Base-by-base conservation (phyloP, 2,329 filamentous ascomycete genomes). In the Penicillium oxalicum region DNA sequence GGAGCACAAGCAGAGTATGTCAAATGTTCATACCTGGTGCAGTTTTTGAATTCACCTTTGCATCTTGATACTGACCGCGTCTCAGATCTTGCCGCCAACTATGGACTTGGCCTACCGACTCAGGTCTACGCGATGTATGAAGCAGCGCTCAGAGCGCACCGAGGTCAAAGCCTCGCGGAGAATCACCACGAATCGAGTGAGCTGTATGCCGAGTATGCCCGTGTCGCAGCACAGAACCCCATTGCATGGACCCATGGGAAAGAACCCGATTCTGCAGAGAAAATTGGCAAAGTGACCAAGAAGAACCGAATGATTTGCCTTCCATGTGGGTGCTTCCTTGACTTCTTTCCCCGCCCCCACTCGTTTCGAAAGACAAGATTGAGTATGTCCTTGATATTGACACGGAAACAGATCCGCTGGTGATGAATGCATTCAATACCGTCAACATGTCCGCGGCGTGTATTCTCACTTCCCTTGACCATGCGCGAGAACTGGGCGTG, bases 381-480 rank as follows among this genome's bases (percentile, higher is more conserved):
- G 18, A 18, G 18, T 18, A 18, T 1, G 18, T 18, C 18, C 2
- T 9, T 7, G 28, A 26, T 24, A 25, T 28, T 25, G 7, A n/a
- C 28, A 29, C 39, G 29, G 28, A 18, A 24, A 2, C 41, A 86
- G 82, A 86, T 65, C 81, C 82, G 0, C 68, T 87, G 0, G 65
- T 86, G 8, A 86, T 86, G 83, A 87, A 87, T 58, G 83, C 83
- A 0, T 86, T 86, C 67, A 87, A 86, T 55, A 83, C 75, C 2
- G 77, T 87, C 33, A 86, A 87, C 51, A 68, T 86, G 11, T 77
- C 82, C 2, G 79, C 74, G 0, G 80, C 82, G 6, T 76, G 77
- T 48, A 71, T 87, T 12, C 50, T 87, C 4, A 86, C 83, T 0
- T 80, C 80, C 0, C 73, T 71, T 0, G 71, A 78, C 1, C 70